phyloP scores from a whole-genome alignment of 164 flowering plant species.

The Stephania cephalantha region DNA sequence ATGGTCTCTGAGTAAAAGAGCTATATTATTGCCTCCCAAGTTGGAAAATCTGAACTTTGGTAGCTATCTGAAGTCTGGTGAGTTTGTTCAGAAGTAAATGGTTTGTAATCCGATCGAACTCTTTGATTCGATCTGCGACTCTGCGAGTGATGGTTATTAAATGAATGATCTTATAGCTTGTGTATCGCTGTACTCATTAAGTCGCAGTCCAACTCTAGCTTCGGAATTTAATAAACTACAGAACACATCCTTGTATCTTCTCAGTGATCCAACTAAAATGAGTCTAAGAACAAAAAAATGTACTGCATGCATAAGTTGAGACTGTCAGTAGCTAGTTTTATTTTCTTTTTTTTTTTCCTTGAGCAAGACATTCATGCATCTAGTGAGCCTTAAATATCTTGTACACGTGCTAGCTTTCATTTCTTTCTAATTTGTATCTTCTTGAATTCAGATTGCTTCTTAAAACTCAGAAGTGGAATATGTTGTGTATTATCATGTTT shows the following conservation, averaged over 20 bases:
- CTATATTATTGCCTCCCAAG: constrained; percentile 71
- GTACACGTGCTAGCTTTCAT: background rate
- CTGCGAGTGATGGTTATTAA: background rate
- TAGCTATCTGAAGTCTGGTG: constrained; percentile 81
- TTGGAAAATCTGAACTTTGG: constrained; percentile 68
- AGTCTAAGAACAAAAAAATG: background rate
- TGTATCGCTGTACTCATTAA: background rate
- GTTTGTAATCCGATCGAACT: background rate
- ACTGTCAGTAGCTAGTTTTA: background rate
- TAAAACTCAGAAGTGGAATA: background rate
- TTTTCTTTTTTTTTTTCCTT: background rate
- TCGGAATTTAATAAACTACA: background rate
- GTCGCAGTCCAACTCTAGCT: too few species aligned
- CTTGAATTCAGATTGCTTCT: background rate
- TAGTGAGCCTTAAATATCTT: background rate
- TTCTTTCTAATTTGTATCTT: background rate
- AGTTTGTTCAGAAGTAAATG: constrained; percentile 16
- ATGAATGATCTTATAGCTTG: background rate
- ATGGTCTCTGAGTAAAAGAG: constrained; percentile 68
- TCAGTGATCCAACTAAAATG: background rate
- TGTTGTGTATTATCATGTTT: background rate
- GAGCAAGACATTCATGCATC: background rate
- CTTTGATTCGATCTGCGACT: background rate
- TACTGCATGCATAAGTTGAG: background rate
- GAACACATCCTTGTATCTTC: background rate